These are phyloP conservation scores for Adansonia grandidieri DNA, from an alignment of 441 rosid genomes.

Conservation along the genomic window DNA sequence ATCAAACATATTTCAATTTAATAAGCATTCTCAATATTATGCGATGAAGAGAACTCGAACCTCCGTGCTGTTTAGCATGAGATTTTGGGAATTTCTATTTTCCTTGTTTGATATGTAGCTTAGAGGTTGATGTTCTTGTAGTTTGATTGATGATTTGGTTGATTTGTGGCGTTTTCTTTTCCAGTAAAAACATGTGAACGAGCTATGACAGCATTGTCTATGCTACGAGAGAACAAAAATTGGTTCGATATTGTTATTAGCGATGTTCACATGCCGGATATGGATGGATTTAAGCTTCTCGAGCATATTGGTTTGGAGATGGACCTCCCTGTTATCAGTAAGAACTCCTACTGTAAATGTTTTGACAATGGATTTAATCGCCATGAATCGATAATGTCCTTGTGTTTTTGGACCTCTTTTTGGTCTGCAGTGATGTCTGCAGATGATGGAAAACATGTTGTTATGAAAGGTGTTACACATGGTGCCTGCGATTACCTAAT, in stretches of 20 bases:
- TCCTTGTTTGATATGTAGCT: conserved; percentile 3
- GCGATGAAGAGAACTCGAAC: no score
- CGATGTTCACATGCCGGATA: conserved; percentile 98
- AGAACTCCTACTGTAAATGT: conserved; percentile 26
- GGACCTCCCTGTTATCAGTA: conserved; percentile 98
- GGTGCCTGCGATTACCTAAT: conserved; percentile 93
- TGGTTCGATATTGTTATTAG: conserved; percentile 87
- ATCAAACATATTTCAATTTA: no score
- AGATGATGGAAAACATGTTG: conserved; percentile 79
- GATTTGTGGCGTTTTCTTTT: conserved; percentile 26
- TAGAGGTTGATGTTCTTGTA: not conserved
- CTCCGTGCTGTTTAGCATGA: no score
- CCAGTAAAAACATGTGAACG: conserved; percentile 84
- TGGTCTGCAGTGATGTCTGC: conserved; percentile 83
- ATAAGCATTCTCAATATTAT: no score
- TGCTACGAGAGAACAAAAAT: conserved; percentile 67
- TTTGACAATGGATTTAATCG: not conserved
- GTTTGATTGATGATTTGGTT: conserved; percentile 29
- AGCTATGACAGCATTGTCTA: conserved; percentile 70
- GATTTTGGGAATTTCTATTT: not conserved
- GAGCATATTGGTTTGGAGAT: conserved; percentile 84
- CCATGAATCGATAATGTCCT: not conserved
- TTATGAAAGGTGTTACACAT: conserved; percentile 91
- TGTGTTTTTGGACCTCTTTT: not conserved
- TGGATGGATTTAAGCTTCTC: conserved; percentile 94